Percentiles rank a stretch among this genome's conserved stretches.
These are phyloP conservation scores for Nitzschia sp. DNA, from an alignment of 108 stramenopile genomes.

Conservation along the genomic window DNA sequence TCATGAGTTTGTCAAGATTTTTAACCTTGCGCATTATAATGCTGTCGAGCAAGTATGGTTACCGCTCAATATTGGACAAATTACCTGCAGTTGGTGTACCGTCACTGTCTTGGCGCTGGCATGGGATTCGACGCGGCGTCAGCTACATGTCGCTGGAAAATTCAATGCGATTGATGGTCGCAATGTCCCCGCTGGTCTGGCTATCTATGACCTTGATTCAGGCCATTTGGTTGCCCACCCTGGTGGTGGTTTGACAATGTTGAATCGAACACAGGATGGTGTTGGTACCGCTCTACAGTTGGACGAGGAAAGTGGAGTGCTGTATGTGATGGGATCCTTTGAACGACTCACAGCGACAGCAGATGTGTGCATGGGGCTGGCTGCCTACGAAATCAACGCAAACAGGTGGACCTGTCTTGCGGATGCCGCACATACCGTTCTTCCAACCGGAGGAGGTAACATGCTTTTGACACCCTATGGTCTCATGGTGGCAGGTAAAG, in stretches of 20 bases:
- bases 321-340: constrained; percentile 89
- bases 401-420: constrained; percentile 86
- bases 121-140: constrained; percentile 84
- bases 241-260: constrained; percentile 82
- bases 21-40: constrained; percentile 91
- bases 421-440: constrained; percentile 74
- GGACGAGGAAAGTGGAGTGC: constrained; percentile 80
- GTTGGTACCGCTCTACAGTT: constrained; percentile 82
- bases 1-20: constrained; percentile 90
- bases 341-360: constrained; percentile 66
- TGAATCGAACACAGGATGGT: constrained; percentile 75
- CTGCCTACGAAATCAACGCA: constrained; percentile 79
- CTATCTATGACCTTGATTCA: constrained; percentile 79
- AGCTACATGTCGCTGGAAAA: constrained; percentile 87
- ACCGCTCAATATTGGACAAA: constrained; percentile 86
- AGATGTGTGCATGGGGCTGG: constrained; percentile 68
- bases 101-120: constrained; percentile 88
- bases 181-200: constrained; percentile 80
- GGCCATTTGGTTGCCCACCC: constrained; percentile 86
- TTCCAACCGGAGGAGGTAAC: constrained; percentile 80
- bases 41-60: constrained; percentile 82
- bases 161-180: constrained; percentile 87
- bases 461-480: constrained; percentile 87
- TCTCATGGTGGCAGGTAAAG: constrained; percentile 85
- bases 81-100: constrained; percentile 90